phyloP scores from a whole-genome alignment of 2,329 filamentous ascomycete species.

The Colletotrichum paranaense region DNA sequence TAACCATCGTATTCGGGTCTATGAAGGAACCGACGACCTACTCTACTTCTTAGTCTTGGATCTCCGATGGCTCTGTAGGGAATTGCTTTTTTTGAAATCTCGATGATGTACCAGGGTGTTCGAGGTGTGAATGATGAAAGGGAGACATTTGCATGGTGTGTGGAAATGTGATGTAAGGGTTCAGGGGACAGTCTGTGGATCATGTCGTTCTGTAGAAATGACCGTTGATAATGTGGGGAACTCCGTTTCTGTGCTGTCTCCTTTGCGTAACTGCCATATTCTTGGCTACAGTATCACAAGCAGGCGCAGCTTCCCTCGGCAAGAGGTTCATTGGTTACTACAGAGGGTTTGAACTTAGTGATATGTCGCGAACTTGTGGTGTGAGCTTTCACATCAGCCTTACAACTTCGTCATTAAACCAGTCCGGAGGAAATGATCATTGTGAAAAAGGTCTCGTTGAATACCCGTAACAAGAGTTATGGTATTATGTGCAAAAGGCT shows the following conservation, averaged over 20 bases:
- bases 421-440: background rate
- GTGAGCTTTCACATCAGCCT: background rate
- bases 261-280: background rate
- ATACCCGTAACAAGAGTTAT: too few species aligned
- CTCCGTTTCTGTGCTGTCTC: background rate
- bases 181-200: background rate
- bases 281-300: background rate
- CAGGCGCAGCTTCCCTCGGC: background rate
- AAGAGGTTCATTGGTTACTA: too few species aligned
- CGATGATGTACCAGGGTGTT: background rate
- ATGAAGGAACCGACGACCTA: background rate
- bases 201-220: background rate
- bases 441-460: too few species aligned
- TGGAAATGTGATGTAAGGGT: background rate
- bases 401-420: background rate
- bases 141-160: background rate
- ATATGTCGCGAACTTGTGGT: background rate
- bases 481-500: too few species aligned
- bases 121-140: background rate
- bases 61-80: background rate
- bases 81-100: background rate
- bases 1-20: background rate
- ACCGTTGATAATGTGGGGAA: background rate
- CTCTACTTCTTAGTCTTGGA: background rate
- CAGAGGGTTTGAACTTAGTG: too few species aligned